Evolutionary conservation across 2,329 filamentous ascomycete genomes (phyloP).

Genomic region (Trichoderma guizhouense): DNA sequence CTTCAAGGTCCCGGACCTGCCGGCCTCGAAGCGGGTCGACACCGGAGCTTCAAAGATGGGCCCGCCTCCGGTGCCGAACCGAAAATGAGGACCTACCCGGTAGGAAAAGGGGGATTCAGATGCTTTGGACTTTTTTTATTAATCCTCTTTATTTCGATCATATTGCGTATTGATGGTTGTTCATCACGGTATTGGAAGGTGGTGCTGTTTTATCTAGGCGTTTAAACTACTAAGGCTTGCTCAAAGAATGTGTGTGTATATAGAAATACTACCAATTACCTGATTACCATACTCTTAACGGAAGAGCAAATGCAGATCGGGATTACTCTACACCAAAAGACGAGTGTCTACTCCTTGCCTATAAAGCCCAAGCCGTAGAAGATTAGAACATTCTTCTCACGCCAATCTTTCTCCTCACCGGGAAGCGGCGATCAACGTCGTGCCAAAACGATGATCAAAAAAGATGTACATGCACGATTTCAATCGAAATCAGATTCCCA

Average conservation of each 20-base stretch:
- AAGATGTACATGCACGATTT: neutral
- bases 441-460: neutral
- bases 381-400: neutral
- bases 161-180: neutral
- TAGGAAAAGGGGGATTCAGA: neutral
- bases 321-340: neutral
- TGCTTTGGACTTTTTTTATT: neutral
- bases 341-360: neutral
- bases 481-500: neutral
- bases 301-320: neutral
- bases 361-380: neutral
- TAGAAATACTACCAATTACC: neutral
- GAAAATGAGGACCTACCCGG: slow-evolving; percentile 19
- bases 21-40: slow-evolving; percentile 65
- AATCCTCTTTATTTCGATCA: no score
- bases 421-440: neutral
- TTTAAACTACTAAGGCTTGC: neutral
- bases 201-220: neutral
- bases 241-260: neutral
- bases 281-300: neutral
- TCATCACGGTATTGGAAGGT: neutral
- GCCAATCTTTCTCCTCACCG: neutral
- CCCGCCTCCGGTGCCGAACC: slow-evolving; percentile 33
- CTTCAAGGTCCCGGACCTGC: slow-evolving; percentile 81
- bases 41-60: slow-evolving; percentile 37